Percentiles rank a stretch among this genome's conserved stretches.
Conservation (phyloP, 192 early-diverging fungal genomes). For the Diversispora eburnea region DNA sequence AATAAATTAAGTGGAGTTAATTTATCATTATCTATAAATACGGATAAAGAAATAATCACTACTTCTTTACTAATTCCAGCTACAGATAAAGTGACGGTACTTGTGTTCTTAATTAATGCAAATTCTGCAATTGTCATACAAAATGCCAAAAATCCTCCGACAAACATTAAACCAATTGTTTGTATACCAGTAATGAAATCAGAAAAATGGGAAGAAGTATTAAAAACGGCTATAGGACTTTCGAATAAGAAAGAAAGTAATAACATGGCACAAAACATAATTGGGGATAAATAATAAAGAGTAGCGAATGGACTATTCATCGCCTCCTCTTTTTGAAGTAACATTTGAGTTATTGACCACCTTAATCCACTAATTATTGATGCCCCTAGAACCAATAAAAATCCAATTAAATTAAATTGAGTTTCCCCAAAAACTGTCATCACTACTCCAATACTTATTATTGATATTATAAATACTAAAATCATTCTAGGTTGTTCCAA, state of each 20-base stretch:
- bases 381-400: constrained; percentile 57
- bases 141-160: constrained; percentile 75
- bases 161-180: constrained; percentile 52
- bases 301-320: constrained; percentile 82
- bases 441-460: constrained; percentile 72
- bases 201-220: constrained; percentile 52
- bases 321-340: constrained; percentile 63
- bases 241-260: constrained; percentile 52
- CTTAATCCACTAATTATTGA: constrained; percentile 75
- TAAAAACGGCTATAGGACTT: constrained; percentile 53
- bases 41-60: constrained; percentile 64
- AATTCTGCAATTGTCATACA: constrained; percentile 77
- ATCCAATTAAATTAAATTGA: constrained; percentile 54
- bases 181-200: constrained; percentile 35
- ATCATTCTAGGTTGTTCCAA: constrained; percentile 63
- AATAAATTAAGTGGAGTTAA: constrained; percentile 62
- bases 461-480: constrained; percentile 61
- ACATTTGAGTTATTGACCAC: constrained; percentile 78
- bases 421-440: constrained; percentile 75
- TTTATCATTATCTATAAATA: constrained; percentile 68
- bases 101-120: constrained; percentile 70
- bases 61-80: constrained; percentile 81
- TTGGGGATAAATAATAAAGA: constrained; percentile 67
- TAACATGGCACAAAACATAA: constrained; percentile 68
- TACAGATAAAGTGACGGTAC: constrained; percentile 77